Conservation (phyloP, 306 rosid species). For the Luffa aegyptiaca region DNA sequence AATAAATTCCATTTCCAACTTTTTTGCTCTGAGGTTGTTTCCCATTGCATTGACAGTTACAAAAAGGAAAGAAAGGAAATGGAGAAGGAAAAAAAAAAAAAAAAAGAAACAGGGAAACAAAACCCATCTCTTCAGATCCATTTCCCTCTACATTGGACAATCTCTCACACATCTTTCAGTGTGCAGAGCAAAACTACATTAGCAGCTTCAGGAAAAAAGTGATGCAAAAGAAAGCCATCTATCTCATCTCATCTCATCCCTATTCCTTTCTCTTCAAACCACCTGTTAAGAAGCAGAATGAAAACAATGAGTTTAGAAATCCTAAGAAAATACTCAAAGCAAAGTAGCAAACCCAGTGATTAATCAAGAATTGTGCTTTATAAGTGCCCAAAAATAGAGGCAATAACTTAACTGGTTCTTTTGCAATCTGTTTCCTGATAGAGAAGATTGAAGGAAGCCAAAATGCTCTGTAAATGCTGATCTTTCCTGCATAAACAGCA, state of each 20-base stretch:
- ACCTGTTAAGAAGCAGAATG: constrained; percentile 36
- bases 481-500: constrained; percentile 43
- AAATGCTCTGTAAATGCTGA: constrained; percentile 52
- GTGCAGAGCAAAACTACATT: not conserved
- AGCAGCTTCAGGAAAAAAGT: not conserved
- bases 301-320: not conserved
- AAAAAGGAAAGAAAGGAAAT: not conserved
- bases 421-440: constrained; percentile 48
- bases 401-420: constrained; percentile 39
- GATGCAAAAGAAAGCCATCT: constrained; percentile 2
- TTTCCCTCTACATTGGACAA: constrained; percentile 32
- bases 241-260: constrained; percentile 24
- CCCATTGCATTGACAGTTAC: constrained; percentile 43
- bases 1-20: constrained; percentile 3
- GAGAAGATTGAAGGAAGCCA: constrained; percentile 43
- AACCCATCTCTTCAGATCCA: constrained; percentile 29
- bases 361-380: not conserved
- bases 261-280: constrained; percentile 47
- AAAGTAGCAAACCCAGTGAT: not conserved
- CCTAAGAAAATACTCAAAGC: not conserved
- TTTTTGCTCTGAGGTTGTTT: constrained; percentile 19
- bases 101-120: constrained; percentile 10
- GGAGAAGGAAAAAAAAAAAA: constrained; percentile 3
- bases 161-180: constrained; percentile 1
- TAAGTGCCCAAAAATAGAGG: not conserved